Conservation (phyloP, 2,329 filamentous ascomycete species). For the Seiridium cupressi region DNA sequence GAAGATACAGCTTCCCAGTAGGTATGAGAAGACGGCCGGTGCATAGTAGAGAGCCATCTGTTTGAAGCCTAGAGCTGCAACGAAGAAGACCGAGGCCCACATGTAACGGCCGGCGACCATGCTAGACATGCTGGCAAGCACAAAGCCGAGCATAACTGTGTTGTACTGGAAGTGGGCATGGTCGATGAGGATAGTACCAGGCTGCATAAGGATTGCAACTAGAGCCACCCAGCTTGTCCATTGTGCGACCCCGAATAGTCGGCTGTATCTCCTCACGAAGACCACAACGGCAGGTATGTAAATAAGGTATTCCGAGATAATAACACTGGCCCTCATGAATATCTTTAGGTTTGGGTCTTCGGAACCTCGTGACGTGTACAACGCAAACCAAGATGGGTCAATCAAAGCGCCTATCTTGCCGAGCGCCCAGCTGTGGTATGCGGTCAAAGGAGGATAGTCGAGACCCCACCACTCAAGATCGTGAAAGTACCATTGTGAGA, state of each 20-base stretch:
- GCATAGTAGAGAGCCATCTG: slow-evolving; percentile 99
- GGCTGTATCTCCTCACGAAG: slow-evolving; percentile 79
- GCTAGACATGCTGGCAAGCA: slow-evolving; percentile 83
- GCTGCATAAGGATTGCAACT: slow-evolving; percentile 89
- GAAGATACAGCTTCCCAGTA: slow-evolving; percentile 82
- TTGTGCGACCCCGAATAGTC: slow-evolving; percentile 70
- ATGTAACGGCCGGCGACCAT: slow-evolving; percentile 81
- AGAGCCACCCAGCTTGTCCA: slow-evolving; percentile 86
- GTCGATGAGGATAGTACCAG: slow-evolving; percentile 85
- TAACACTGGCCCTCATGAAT: slow-evolving; percentile 91
- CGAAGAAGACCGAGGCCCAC: slow-evolving; percentile 93
- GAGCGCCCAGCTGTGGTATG: slow-evolving; percentile 96
- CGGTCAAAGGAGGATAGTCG: slow-evolving; percentile 95
- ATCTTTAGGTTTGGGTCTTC: slow-evolving; percentile 82
- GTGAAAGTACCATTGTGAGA: slow-evolving; percentile 97
- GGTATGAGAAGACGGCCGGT: slow-evolving; percentile 86
- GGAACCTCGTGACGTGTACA: slow-evolving; percentile 77
- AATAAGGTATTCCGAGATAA: slow-evolving; percentile 86
- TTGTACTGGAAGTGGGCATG: slow-evolving; percentile 91
- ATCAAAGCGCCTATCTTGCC: slow-evolving; percentile 81
- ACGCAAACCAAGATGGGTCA: slow-evolving; percentile 81
- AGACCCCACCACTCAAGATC: slow-evolving; percentile 97
- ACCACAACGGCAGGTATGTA: slow-evolving; percentile 84
- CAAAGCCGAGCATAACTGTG: slow-evolving; percentile 93
- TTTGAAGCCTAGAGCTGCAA: slow-evolving; percentile 92